A percentile compares a stretch with the other conserved stretches of the same genome.
These are phyloP conservation scores for Penicillium odoratum DNA, from an alignment of 495 filamentous ascomycete genomes.

Conservation along the genomic window DNA sequence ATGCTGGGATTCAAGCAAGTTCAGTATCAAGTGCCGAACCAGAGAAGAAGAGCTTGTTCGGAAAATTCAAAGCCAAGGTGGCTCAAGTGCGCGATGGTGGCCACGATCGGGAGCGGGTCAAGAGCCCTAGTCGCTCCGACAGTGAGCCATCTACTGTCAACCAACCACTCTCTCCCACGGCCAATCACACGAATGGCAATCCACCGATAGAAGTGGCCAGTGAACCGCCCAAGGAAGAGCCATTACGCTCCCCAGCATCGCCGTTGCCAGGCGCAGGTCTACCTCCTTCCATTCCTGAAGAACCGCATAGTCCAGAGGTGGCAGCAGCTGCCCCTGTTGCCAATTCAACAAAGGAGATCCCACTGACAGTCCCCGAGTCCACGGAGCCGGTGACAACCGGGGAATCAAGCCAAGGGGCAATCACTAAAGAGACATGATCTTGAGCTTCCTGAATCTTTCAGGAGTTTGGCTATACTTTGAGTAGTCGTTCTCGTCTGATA, in stretches of 20 bases:
- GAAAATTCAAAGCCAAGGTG: conserved; percentile 83
- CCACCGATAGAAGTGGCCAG: conserved; percentile 29
- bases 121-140: conserved; percentile 51
- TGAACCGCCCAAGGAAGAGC: conserved; percentile 25
- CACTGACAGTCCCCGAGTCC: not conserved
- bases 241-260: conserved; percentile 32
- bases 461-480: conserved; percentile 1
- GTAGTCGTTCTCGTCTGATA: not conserved
- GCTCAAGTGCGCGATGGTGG: conserved; percentile 70
- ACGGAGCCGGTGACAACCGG: not conserved
- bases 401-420: not conserved
- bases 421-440: conserved; percentile 7
- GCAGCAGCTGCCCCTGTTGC: conserved; percentile 1
- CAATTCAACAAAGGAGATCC: not conserved
- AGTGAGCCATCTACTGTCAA: conserved; percentile 25
- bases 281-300: conserved; percentile 43
- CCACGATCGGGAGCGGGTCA: conserved; percentile 58
- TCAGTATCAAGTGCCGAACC: conserved; percentile 45
- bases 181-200: conserved; percentile 23
- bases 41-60: conserved; percentile 70
- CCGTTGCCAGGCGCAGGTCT: conserved; percentile 36
- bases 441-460: not conserved
- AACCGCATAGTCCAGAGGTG: conserved; percentile 37
- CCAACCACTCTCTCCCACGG: conserved; percentile 31
- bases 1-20: conserved; percentile 37